Evolutionary conservation across 2,329 filamentous ascomycete species (phyloP), one percentile per base, ranked within the genome.

Genomic region (Pyricularia grisea): DNA sequence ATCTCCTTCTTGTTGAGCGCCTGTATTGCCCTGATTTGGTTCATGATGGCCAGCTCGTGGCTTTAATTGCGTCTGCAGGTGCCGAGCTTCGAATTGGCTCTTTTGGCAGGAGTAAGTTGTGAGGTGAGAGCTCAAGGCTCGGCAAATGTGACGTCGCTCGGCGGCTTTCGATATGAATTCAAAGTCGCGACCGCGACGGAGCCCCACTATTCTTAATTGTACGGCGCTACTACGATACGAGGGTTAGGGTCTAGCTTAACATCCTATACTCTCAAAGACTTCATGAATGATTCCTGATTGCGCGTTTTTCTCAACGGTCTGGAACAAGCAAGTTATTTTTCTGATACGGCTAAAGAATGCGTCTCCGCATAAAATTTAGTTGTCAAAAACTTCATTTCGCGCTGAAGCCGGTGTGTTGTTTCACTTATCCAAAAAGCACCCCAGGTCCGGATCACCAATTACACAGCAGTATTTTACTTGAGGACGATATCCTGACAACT

Each of bases 1-100:
- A 99, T 91, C 80, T 99, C 95, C 74, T 90, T 90, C 82, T 95
- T 93, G 79, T 99, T 99, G 70, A 99, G 90, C 78, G 90, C 89
- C 78, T 97, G 92, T 71, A 97, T 95, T 70, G 93, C 90, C 74
- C 93, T 92, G 74, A 99, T 95, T 74, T 92, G 90, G 78, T 99
- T 97, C 95, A 99, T 99, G 31, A 73, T 82, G 75, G 67, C 14
- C 33, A 23, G 6, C 42, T 10, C 9, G 66, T 17, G 25, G 60
- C 5, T n/a, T 67, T 14, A 23, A n/a, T 33, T 58, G 66, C 23
- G 23, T 9, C n/a, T 25, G 17, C n/a, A 28, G 30, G n/a, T 65
- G 64, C 28, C 64, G 17, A 25, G 65, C n/a, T 66, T 31, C 10
- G 65, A 23, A 23, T 50, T 50, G 20, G 6, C 6, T 50, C 42